These are phyloP conservation scores for Mycena metata DNA, from an alignment of 768 basidiomycete genomes.

Conservation along the genomic window DNA sequence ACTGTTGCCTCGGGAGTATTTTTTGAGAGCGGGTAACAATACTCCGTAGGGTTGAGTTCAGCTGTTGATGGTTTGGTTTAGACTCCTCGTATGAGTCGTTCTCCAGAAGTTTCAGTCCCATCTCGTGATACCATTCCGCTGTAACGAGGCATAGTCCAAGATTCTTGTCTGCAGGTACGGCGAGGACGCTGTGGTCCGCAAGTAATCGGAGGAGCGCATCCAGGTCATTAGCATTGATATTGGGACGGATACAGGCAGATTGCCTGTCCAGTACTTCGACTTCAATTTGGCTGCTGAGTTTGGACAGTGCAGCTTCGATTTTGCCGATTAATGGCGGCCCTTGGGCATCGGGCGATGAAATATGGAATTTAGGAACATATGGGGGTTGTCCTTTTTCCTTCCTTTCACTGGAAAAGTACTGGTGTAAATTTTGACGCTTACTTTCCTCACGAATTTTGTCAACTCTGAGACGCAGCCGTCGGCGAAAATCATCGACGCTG, in stretches of 20 bases:
- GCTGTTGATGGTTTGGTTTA: neutral
- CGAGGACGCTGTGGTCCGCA: neutral
- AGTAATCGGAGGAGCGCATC: neutral
- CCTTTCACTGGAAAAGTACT: too few relatives aligned
- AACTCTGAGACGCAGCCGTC: conserved; percentile 19
- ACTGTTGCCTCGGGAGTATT: neutral
- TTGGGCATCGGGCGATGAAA: conserved; percentile 25
- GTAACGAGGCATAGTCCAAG: neutral
- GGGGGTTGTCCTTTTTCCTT: conserved; percentile 3
- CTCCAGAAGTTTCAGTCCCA: neutral
- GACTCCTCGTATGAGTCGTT: neutral
- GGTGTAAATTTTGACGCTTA: too few relatives aligned
- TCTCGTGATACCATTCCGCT: neutral
- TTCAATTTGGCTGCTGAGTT: neutral
- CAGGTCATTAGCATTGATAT: neutral
- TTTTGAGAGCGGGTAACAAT: too few relatives aligned
- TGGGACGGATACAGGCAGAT: neutral
- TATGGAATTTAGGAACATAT: conserved; percentile 29
- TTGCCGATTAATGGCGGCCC: conserved; percentile 19
- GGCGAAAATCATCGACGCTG: conserved; percentile 26
- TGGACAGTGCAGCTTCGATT: conserved; percentile 16
- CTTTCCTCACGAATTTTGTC: too few relatives aligned
- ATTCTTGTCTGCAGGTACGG: neutral
- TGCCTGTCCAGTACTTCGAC: neutral
- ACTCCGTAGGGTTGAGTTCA: neutral